Evolutionary conservation across 176 grass and related monocot species (phyloP).

Genomic region (Dactylis glomerata): DNA sequence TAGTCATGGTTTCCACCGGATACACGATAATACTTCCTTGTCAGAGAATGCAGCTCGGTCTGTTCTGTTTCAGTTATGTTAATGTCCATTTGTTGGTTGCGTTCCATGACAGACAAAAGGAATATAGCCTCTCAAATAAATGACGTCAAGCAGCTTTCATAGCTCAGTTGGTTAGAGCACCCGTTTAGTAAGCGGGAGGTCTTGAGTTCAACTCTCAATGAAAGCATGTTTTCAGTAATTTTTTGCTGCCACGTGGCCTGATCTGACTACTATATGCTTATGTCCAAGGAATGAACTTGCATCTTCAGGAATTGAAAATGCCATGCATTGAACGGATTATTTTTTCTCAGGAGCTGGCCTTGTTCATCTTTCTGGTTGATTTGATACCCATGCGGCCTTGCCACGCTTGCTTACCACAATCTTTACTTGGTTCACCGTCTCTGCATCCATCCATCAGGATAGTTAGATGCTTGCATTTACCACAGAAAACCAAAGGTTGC

Average conservation of each 20-base stretch:
- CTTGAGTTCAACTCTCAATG: slow-evolving; percentile 24
- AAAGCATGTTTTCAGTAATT: neutral
- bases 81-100: too few species aligned
- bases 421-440: neutral
- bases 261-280: too few species aligned
- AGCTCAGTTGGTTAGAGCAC: slow-evolving; percentile 22
- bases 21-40: too few species aligned
- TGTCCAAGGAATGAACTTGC: too few species aligned
- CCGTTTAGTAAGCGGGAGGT: slow-evolving; percentile 24
- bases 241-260: too few species aligned
- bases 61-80: too few species aligned
- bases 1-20: too few species aligned
- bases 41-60: too few species aligned
- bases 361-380: neutral
- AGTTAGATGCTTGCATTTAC: slow-evolving; percentile 29
- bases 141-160: neutral
- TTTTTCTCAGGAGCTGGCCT: neutral
- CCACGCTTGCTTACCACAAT: neutral
- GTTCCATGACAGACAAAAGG: too few species aligned
- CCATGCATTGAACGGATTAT: neutral
- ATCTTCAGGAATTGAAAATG: too few species aligned
- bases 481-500: neutral
- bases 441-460: neutral
- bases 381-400: neutral
- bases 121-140: too few species aligned